These are phyloP conservation scores for Pythium myriotylum DNA, from an alignment of 352 stramenopile species.

Conservation along the genomic window DNA sequence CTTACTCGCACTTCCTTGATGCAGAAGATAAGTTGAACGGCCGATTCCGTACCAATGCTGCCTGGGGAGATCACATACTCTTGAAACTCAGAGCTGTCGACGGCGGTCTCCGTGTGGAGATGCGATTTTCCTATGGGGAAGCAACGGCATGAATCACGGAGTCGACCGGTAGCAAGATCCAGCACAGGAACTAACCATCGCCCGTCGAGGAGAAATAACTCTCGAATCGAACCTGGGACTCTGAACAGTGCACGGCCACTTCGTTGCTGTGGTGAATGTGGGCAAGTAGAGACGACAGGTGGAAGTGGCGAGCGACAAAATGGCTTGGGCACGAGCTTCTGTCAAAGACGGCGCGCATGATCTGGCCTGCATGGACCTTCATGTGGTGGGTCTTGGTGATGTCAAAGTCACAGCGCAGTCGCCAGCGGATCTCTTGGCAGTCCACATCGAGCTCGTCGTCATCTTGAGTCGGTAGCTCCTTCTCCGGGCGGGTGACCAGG, in stretches of 20 bases:
- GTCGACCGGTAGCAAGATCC: no score
- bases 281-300: constrained; percentile 70
- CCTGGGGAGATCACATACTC: constrained; percentile 62
- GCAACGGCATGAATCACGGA: no score
- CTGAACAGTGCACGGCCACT: constrained; percentile 65
- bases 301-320: constrained; percentile 64
- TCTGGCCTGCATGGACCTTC: constrained; percentile 75
- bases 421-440: constrained; percentile 70
- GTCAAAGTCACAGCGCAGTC: constrained; percentile 77
- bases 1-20: constrained; percentile 74
- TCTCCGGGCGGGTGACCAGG: constrained; percentile 43
- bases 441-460: constrained; percentile 59
- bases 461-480: constrained; percentile 17
- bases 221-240: constrained; percentile 77
- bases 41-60: constrained; percentile 40
- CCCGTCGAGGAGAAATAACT: constrained; percentile 67
- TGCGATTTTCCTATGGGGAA: constrained; percentile 52
- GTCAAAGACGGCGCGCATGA: constrained; percentile 84
- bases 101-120: constrained; percentile 81
- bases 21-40: constrained; percentile 82
- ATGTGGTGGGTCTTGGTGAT: constrained; percentile 88
- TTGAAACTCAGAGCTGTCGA: constrained; percentile 77
- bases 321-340: constrained; percentile 49
- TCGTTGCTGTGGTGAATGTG: constrained; percentile 86
- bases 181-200: constrained; percentile 53